Evolutionary conservation across 2,329 filamentous ascomycete genomes (phyloP).

Genomic region (Pleurostoma richardsiae): DNA sequence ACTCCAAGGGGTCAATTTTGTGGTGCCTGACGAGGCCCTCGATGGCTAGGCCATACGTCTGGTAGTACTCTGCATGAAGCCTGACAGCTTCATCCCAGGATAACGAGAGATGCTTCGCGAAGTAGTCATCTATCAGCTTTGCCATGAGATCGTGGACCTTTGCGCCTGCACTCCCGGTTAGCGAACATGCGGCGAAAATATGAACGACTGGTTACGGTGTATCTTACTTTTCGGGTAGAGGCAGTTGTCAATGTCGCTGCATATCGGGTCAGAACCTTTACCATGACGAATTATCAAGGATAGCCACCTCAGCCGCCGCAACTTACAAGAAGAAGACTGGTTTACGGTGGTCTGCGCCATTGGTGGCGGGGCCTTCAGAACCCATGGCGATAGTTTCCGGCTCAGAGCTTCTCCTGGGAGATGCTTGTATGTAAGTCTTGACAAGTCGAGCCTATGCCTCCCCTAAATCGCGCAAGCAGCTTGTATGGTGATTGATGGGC

Average conservation of each 20-base stretch:
- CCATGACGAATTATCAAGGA: neutral
- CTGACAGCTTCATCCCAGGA: constrained; percentile 72
- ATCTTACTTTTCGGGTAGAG: constrained; percentile 78
- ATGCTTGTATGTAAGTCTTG: too few relatives aligned
- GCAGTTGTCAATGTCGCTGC: constrained; percentile 98
- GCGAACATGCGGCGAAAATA: neutral
- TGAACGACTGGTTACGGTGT: neutral
- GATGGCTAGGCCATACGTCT: constrained; percentile 93
- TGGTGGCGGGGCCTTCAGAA: neutral
- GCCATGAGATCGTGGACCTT: constrained; percentile 89
- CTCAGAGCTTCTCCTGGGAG: too few relatives aligned
- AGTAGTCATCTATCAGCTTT: constrained; percentile 66
- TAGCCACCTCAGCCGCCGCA: neutral
- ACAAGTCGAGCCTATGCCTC: too few relatives aligned
- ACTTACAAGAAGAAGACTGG: constrained; percentile 41
- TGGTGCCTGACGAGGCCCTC: constrained; percentile 92
- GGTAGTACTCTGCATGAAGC: constrained; percentile 90
- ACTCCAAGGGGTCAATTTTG: constrained; percentile 90
- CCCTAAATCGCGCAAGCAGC: too few relatives aligned
- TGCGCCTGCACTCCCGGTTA: constrained; percentile 43
- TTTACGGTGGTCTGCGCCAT: constrained; percentile 10
- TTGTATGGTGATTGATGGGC: too few relatives aligned
- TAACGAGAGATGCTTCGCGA: constrained; percentile 66
- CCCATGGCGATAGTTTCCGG: too few relatives aligned
- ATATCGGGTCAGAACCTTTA: constrained; percentile 33